A percentile compares a stretch with the other conserved stretches of the same genome.
These are phyloP conservation scores for Lactarius akahatsu DNA, from an alignment of 768 basidiomycete species.

Conservation along the genomic window DNA sequence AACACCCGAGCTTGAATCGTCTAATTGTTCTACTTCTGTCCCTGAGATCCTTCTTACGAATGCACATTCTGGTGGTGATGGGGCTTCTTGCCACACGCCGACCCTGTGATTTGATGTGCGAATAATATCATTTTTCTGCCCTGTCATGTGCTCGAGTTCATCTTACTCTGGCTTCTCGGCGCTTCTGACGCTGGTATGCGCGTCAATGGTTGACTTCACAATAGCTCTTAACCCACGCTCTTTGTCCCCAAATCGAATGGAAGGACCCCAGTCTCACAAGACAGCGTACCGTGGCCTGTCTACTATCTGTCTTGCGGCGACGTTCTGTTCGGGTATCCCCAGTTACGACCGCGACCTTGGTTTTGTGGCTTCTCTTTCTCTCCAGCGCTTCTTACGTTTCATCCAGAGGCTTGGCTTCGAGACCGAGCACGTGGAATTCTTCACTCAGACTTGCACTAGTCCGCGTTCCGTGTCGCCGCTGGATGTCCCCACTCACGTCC, in stretches of 20 bases:
- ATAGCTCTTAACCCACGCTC: constrained; percentile 27
- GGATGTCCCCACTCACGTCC: neutral
- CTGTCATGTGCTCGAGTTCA: constrained; percentile 20
- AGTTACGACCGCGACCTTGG: neutral
- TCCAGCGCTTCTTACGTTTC: constrained; percentile 16
- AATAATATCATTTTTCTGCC: constrained; percentile 17
- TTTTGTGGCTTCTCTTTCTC: neutral
- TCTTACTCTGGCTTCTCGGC: neutral
- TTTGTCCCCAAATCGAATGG: constrained; percentile 29
- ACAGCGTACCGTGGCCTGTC: constrained; percentile 1
- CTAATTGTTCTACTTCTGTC: neutral
- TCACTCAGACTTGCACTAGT: neutral
- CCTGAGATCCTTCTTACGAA: neutral
- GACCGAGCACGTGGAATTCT: constrained; percentile 7
- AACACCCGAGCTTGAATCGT: constrained; percentile 2
- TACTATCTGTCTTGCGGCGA: constrained; percentile 10
- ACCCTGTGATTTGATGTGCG: constrained; percentile 20
- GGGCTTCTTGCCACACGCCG: constrained; percentile 13
- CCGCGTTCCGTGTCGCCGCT: constrained; percentile 8
- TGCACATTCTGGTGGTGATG: constrained; percentile 7
- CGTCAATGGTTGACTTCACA: constrained; percentile 20
- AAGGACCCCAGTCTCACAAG: constrained; percentile 15
- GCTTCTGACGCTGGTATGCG: constrained; percentile 24
- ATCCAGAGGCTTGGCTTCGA: constrained; percentile 26
- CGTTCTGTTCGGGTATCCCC: constrained; percentile 14